These are phyloP conservation scores for Globisporangium abappressorium DNA, from an alignment of 352 stramenopile genomes.

Conservation along the genomic window DNA sequence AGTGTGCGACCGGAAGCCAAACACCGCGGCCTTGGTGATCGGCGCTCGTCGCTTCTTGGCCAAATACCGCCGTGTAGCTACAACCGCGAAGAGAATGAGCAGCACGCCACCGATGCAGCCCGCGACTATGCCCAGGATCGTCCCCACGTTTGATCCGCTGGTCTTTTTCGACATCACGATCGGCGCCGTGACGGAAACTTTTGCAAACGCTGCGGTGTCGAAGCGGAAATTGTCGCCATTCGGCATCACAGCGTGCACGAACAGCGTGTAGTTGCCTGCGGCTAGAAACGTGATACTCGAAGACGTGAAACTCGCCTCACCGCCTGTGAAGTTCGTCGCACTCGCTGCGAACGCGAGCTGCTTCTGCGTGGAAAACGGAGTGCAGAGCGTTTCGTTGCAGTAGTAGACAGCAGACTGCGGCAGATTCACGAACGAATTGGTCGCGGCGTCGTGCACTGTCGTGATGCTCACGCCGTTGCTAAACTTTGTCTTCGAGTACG, in stretches of 20 bases:
- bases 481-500: constrained; percentile 22
- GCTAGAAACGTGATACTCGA: constrained; percentile 30
- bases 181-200: constrained; percentile 26
- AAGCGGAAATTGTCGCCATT: constrained; percentile 43
- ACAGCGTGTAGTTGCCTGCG: constrained; percentile 45
- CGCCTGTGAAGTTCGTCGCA: constrained; percentile 34
- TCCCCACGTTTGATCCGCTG: constrained; percentile 23
- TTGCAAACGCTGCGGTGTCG: constrained; percentile 40
- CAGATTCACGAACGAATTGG: constrained; percentile 31
- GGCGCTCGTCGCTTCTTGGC: constrained; percentile 3
- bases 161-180: constrained; percentile 16
- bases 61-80: constrained; percentile 23
- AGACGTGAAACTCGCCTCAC: constrained; percentile 21
- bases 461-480: constrained; percentile 28
- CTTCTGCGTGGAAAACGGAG: constrained; percentile 39
- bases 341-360: constrained; percentile 27
- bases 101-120: constrained; percentile 28
- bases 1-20: constrained; percentile 39
- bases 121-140: constrained; percentile 34
- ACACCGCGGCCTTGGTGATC: constrained; percentile 31
- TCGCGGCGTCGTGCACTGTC: constrained; percentile 31
- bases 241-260: constrained; percentile 41
- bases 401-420: constrained; percentile 41
- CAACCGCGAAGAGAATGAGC: constrained; percentile 26
- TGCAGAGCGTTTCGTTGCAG: constrained; percentile 36